phyloP scores from a whole-genome alignment of 345 rosid genomes.

The Hypericum androsaemum region DNA sequence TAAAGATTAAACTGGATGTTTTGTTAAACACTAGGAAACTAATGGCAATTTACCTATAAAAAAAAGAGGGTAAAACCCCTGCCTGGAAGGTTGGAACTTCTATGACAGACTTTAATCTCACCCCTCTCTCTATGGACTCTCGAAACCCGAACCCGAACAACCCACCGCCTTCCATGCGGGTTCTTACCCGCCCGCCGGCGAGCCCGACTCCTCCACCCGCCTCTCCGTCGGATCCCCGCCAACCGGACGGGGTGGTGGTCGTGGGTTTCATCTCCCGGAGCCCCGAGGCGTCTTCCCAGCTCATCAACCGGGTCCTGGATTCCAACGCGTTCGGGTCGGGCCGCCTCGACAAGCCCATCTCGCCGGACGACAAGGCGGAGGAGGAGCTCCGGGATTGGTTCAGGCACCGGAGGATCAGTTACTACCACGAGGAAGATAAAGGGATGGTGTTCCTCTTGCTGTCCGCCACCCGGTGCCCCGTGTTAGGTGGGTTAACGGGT shows the following conservation, averaged over 20 bases:
- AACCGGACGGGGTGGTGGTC: slow-evolving; percentile 45
- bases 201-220: slow-evolving; percentile 17
- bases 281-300: slow-evolving; percentile 46
- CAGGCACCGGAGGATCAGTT: slow-evolving; percentile 49
- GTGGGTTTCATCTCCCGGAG: slow-evolving; percentile 58
- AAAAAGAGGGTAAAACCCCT: background rate
- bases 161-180: slow-evolving; percentile 43
- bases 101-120: background rate
- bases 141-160: slow-evolving; percentile 21
- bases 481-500: slow-evolving; percentile 17
- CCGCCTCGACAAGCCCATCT: slow-evolving; percentile 24
- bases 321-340: slow-evolving; percentile 65
- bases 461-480: slow-evolving; percentile 48
- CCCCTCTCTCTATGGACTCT: slow-evolving; percentile 30
- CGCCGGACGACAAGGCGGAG: slow-evolving; percentile 29
- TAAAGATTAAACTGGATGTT: no score
- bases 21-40: no score
- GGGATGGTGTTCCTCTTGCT: slow-evolving; percentile 59
- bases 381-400: slow-evolving; percentile 57
- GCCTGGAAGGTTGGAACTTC: slow-evolving; percentile 6
- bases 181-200: slow-evolving; percentile 48
- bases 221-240: slow-evolving; percentile 24
- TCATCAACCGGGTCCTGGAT: slow-evolving; percentile 59
- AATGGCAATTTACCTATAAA: no score
- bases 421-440: slow-evolving; percentile 54